Evolutionary conservation across 2,329 filamentous ascomycete genomes (phyloP).

Genomic region (Bipolaris gigantea): DNA sequence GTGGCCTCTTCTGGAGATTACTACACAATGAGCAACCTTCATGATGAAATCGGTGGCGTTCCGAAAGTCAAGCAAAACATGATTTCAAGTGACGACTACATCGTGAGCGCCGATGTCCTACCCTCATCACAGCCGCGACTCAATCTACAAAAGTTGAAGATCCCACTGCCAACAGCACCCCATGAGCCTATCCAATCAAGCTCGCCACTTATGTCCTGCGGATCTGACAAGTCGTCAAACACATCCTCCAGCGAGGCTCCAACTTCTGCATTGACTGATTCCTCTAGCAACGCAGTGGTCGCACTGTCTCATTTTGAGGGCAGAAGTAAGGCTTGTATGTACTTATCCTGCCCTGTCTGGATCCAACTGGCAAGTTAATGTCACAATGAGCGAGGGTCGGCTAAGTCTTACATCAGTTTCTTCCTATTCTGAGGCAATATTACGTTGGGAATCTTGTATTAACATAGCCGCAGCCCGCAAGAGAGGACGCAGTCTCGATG

Average conservation of each 20-base stretch:
- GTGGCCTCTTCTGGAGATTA: background rate
- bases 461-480: background rate
- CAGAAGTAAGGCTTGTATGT: constrained; percentile 8
- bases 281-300: constrained; percentile 7
- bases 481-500: background rate
- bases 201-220: constrained; percentile 24
- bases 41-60: background rate
- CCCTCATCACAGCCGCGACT: background rate
- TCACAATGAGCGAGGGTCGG: too few relatives aligned
- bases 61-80: background rate
- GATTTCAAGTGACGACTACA: background rate
- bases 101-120: background rate
- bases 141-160: constrained; percentile 4
- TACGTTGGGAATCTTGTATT: background rate
- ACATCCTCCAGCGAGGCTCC: constrained; percentile 20
- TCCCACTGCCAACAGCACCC: background rate
- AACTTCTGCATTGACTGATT: constrained; percentile 18
- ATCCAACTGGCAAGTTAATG: background rate
- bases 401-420: background rate
- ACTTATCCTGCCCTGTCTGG: background rate
- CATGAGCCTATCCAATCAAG: background rate
- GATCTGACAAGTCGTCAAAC: constrained; percentile 18
- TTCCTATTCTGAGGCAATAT: background rate
- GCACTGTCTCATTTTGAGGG: background rate
- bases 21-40: background rate